Base-by-base conservation (phyloP, 2,329 filamentous ascomycete genomes). In the Rhynchosporium secalis region DNA sequence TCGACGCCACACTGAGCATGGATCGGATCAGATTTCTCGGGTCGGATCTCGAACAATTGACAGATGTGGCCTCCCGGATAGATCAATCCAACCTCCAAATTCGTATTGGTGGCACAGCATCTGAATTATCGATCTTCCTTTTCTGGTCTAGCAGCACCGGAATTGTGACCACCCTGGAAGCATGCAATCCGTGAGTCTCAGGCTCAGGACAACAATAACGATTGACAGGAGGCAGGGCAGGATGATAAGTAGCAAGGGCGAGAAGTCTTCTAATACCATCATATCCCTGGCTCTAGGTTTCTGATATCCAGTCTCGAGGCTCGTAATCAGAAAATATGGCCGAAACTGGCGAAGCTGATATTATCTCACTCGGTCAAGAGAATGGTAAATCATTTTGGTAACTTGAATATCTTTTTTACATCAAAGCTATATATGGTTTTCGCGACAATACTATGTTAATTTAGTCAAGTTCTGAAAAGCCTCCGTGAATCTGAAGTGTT, bases 81-180 rank as follows among this genome's bases (percentile, higher is more conserved):
- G 31, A 56, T 56, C 54, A 56, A 13, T 45, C n/a, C 40, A 29
- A 29, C 33, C 51, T 54, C 36, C 51, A 36, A 54, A 54, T 20
- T 29, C 33, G 36, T 54, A 33, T 54, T 54, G n/a, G 36, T 38
- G 51, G n/a, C n/a, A 54, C 51, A 38, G 51, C 36, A 40, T 33
- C 36, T 20, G 36, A 20, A 54, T 54, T 20, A 41, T 10, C 43
- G n/a, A 46, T 54, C 51, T 54, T 40, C 20, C 36, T 54, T 3
- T 40, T 41, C 51, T 40, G 36, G 51, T 41, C 36, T 41, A 40
- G 51, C 13, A n/a, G 28, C 5, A 12, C 3, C 20, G 6, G 20
- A 3, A 3, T 12, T 4, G 15, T 54, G 36, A 36, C 9, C 33
- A 5, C 5, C 9, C 33, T 20, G n/a, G 31, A 52, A 10, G 2